These are phyloP conservation scores for Spencermartinsiella europaea DNA, from an alignment of 805 yeast genomes.

Conservation along the genomic window DNA sequence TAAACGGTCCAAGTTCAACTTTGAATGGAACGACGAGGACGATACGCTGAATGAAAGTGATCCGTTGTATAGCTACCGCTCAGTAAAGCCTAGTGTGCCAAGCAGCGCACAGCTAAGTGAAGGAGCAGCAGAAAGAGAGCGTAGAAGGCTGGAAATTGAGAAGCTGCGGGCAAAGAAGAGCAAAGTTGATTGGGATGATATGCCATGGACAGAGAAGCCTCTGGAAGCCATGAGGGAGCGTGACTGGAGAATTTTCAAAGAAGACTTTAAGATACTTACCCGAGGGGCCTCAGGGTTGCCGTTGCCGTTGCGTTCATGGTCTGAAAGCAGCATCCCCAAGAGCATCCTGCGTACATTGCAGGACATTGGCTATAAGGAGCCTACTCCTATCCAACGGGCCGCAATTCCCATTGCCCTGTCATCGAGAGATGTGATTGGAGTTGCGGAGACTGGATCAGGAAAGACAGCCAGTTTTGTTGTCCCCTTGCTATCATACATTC, in stretches of 20 bases:
- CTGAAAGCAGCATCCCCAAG: constrained; percentile 51
- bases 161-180: constrained; percentile 19
- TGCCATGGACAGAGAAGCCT: constrained; percentile 67
- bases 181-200: constrained; percentile 21
- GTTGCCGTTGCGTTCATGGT: constrained; percentile 72
- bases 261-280: constrained; percentile 63
- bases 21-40: constrained; percentile 65
- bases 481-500: constrained; percentile 59
- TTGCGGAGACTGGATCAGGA: constrained; percentile 97
- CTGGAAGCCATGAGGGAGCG: constrained; percentile 62
- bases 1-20: constrained; percentile 42
- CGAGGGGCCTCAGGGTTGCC: constrained; percentile 40
- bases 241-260: constrained; percentile 86
- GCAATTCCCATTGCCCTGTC: constrained; percentile 67
- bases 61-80: constrained; percentile 34
- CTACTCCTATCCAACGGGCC: constrained; percentile 90
- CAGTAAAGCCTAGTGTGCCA: background rate
- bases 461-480: constrained; percentile 80
- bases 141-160: constrained; percentile 16
- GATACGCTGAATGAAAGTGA: constrained; percentile 51
- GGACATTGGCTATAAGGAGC: constrained; percentile 46
- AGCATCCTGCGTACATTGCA: constrained; percentile 33
- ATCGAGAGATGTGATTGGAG: constrained; percentile 67
- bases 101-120: constrained; percentile 13
- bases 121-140: constrained; percentile 20